Conservation (phyloP, 2,329 filamentous ascomycete genomes). For the Sporothrix inflata region DNA sequence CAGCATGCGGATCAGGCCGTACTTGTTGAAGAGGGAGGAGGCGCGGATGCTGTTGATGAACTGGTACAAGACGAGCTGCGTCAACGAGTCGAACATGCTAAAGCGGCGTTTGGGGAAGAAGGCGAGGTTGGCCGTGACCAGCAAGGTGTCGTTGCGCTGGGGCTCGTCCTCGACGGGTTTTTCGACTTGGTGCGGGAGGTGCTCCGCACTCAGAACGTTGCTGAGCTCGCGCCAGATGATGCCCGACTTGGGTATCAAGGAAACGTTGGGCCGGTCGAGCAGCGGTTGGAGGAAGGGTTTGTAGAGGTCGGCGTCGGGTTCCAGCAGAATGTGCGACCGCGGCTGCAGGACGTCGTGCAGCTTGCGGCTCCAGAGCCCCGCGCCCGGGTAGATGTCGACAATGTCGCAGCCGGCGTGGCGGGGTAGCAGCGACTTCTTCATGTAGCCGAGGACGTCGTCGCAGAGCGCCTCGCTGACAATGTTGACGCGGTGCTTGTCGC, state of each 20-base stretch:
- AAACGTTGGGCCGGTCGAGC: conserved; percentile 51
- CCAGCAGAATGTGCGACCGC: conserved; percentile 80
- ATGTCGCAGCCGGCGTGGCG: conserved; percentile 79
- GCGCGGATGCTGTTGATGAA: conserved; percentile 62
- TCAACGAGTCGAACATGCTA: conserved; percentile 58
- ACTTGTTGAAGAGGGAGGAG: conserved; percentile 68
- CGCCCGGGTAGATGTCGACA: conserved; percentile 82
- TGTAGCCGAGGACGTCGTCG: conserved; percentile 69
- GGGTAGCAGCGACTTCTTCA: conserved; percentile 66
- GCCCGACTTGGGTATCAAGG: conserved; percentile 59
- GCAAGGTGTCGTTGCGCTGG: conserved; percentile 69
- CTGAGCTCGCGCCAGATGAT: conserved; percentile 64
- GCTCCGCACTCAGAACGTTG: conserved; percentile 53
- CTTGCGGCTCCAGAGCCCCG: conserved; percentile 75
- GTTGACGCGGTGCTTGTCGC: conserved; percentile 53
- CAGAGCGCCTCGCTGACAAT: conserved; percentile 57
- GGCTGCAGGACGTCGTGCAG: conserved; percentile 76
- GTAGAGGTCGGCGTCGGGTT: conserved; percentile 66
- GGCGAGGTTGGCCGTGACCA: conserved; percentile 71
- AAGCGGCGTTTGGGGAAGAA: conserved; percentile 56
- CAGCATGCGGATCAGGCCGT: conserved; percentile 79
- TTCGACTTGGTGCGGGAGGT: conserved; percentile 59
- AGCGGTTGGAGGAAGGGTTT: conserved; percentile 63
- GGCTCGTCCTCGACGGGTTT: conserved; percentile 42
- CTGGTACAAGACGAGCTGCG: conserved; percentile 62